Evolutionary conservation across 805 yeast genomes (phyloP).

Genomic region (Ogataea paraovalis): DNA sequence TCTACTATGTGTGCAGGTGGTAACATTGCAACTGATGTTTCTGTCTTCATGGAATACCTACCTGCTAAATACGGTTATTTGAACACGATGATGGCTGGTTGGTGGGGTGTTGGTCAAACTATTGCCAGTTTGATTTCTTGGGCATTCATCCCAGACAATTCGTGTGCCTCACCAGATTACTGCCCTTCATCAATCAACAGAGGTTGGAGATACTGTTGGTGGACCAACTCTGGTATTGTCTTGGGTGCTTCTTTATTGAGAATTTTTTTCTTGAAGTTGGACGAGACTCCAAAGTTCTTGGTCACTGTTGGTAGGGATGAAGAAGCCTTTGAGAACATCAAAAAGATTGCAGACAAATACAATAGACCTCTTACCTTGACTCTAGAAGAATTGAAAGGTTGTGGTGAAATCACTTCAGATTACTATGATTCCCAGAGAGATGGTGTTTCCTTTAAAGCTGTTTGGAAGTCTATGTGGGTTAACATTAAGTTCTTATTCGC

Average conservation of each 20-base stretch:
- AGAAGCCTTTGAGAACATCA: slow-evolving; percentile 41
- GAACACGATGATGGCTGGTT: slow-evolving; percentile 49
- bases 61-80: slow-evolving; percentile 50
- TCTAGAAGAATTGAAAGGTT: slow-evolving; percentile 39
- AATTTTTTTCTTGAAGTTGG: slow-evolving; percentile 40
- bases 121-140: slow-evolving; percentile 49
- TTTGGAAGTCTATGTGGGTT: slow-evolving; percentile 27
- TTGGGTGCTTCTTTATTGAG: slow-evolving; percentile 45
- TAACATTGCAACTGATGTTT: slow-evolving; percentile 51
- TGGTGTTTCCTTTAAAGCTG: slow-evolving; percentile 24
- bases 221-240: slow-evolving; percentile 50
- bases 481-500: slow-evolving; percentile 47
- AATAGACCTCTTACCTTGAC: slow-evolving; percentile 38
- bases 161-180: slow-evolving; percentile 39
- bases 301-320: slow-evolving; percentile 49
- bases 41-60: slow-evolving; percentile 49
- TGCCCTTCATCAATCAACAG: slow-evolving; percentile 46
- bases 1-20: slow-evolving; percentile 51
- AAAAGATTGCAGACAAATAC: slow-evolving; percentile 45
- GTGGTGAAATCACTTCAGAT: slow-evolving; percentile 38
- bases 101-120: slow-evolving; percentile 65
- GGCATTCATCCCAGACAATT: slow-evolving; percentile 49
- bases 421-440: slow-evolving; percentile 20
- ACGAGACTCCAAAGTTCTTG: slow-evolving; percentile 55
- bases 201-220: slow-evolving; percentile 63